Evolutionary conservation across 805 yeast genomes (phyloP), one percentile per base, ranked within the genome.

Genomic region (Candida tallmaniae): DNA sequence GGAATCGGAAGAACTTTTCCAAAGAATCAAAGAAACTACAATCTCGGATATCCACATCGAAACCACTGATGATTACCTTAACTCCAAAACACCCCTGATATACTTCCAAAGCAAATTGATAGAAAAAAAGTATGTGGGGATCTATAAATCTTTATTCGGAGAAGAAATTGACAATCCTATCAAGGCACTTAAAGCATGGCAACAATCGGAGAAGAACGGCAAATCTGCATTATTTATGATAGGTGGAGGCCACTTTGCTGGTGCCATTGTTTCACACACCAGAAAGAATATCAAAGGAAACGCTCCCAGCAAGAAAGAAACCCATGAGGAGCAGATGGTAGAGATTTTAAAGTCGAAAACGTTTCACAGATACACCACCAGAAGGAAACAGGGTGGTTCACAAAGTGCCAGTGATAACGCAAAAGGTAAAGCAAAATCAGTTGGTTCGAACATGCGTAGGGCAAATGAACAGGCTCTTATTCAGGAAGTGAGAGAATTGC

Each of bases 241-340:
- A 34, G 97, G 97, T 11, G 97, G 97, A 28, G 98, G 98, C 27
- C 97, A 93, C 61, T 93, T 93, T 65, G 96, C 97, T 0, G 98
- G 93, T 13, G 96, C 96, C 0, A 83, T 93, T 27, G 70, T 93
- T 6, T 77, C 87, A 2, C 97, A 89, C 50, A 67, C 67, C 31
- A 80, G 75, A 16, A 63, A 65, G 32, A 66, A 65, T 25, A 68
- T 73, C 2, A 73, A 72, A 44, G 86, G 87, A 2, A 77, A 77
- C 42, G 63, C 67, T 5, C 15, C 38, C 12, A 65, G 67, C 26
- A 62, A 67, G 22, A 62, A 58, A 31, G 74, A 65, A 34, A 68
- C 73, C 10, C 52, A 73, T n/a, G 64, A 71, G 28, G 77, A 74
- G 35, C 86, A 79, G 55, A 72, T 76, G 12, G 94, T 81, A 13